Evolutionary conservation across 441 rosid genomes (phyloP), one percentile per base, ranked within the genome.

Genomic region (Bruguiera hainesii): DNA sequence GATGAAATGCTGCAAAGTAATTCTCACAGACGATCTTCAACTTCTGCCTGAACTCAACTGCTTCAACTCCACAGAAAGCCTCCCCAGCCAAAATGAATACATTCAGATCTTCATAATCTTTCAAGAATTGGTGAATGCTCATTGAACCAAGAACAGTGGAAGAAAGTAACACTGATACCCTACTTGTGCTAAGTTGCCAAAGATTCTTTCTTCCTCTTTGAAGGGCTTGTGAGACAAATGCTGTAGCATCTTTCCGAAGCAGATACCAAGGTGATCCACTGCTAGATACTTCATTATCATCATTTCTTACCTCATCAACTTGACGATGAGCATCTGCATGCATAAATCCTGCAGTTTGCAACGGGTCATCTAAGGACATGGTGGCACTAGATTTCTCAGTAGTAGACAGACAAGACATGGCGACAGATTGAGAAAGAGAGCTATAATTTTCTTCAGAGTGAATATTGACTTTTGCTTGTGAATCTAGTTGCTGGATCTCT

Each of bases 171-270:
- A 93, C 99, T 52, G 96, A 89, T 61, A 90, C 78, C 65, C 97
- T 87, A 80, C 96, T 96, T 66, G 97, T 89, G 39, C 87, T 90
- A 71, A 96, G 99, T 68, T 93, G 98, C 99, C 99, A 96, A 72
- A 96, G 93, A 85, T 93, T 90, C 80, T 82, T 90, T 26, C 97
- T 77, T 65, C 99, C 99, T 79, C 94, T 84, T 71, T 78, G 90
- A 80, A 96, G 97, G 51, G 93, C 89, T 71, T 88, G 90, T 65
- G 99, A 89, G 71, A 96, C 97, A 79, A 82, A 87, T 63, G 80
- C 77, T 57, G 91, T 90, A 56, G 94, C 96, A 77, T 96, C 99
- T 82, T 89, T 93, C 71, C 98, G 83, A 68, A 96, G 82, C 46
- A 86, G 89, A 80, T 90, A 96, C 99, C 98, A 89, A 35, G 97